Evolutionary conservation across 306 rosid species (phyloP), one percentile per base, ranked within the genome.

Genomic region (Rosa lucieae): DNA sequence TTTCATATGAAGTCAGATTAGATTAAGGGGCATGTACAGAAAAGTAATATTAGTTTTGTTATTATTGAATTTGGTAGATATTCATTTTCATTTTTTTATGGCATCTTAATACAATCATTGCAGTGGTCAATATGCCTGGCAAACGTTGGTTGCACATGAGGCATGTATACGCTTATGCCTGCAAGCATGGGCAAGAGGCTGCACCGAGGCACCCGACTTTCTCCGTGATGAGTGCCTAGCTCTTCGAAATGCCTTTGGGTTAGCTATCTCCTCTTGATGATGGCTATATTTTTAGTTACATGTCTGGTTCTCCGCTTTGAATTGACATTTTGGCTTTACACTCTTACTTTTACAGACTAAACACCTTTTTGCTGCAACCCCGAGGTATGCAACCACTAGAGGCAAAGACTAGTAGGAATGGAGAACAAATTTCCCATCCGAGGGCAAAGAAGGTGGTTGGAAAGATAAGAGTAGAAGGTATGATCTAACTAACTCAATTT

Each of bases 181-280:
- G 49, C 96, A 93, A 83, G 92, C 93, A 73, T 95, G 99, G 98
- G 98, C 86, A 69, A 84, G 81, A 84, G 99, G 99, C 77, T 91
- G 98, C 86, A 79, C 92, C 12, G 96, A 95, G 78, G 97, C 99
- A 48, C 94, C 98, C 0, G 97, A 90, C 78, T 95, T 95, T 86
- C 85, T 95, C 20, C 89, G 81, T 49, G 92, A 92, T 65, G 96
- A 88, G 84, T 95, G 99, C 62, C 63, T 91, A 71, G 89, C 86
- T 84, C 96, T 95, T 78, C 87, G 97, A 80, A 88, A 87, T 87
- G 99, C 99, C 81, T 91, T 95, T 85, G 99, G 98, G 99, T 95
- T 80, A 42, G 88, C 73, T 62, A 14, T 82, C 55, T 40, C 47
- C 74, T 84, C 79, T 44, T 69, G 73, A 72, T 37, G 11, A 35